phyloP scores from a whole-genome alignment of 2,329 filamentous ascomycete genomes.

The Fusarium burgessii region DNA sequence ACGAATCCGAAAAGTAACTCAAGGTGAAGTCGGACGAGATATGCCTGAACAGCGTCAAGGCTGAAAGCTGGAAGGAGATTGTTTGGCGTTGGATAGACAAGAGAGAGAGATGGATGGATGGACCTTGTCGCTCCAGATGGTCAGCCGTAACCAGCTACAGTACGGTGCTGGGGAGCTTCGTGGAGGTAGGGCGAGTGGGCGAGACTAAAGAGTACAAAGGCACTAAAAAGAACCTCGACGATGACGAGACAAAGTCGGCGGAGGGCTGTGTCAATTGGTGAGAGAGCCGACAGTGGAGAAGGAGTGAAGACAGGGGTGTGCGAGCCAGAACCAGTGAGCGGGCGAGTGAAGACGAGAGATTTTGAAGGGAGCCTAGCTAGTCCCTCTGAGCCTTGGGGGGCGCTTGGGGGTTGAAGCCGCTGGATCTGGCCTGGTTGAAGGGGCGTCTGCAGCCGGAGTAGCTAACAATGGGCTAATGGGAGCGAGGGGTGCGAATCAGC shows the following conservation, averaged over 20 bases:
- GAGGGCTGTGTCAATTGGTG: conserved; percentile 45
- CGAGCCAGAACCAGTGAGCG: conserved; percentile 34
- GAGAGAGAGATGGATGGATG: conserved; percentile 41
- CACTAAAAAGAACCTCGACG: conserved; percentile 45
- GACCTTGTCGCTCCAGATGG: conserved; percentile 42
- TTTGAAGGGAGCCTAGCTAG: conserved; percentile 31
- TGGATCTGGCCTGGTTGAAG: conserved; percentile 30
- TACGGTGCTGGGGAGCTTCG: conserved; percentile 40
- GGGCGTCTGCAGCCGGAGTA: conserved; percentile 30
- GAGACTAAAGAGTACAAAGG: conserved; percentile 44
- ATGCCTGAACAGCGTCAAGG: conserved; percentile 34
- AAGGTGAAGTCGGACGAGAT: conserved; percentile 29
- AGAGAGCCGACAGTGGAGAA: conserved; percentile 40
- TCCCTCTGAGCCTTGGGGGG: conserved; percentile 2
- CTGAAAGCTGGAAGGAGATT: conserved; percentile 41
- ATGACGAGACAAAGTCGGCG: conserved; percentile 47
- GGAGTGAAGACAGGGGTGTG: conserved; percentile 41
- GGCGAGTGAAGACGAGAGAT: conserved; percentile 35
- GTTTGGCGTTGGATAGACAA: conserved; percentile 42
- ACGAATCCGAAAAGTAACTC: conserved; percentile 11
- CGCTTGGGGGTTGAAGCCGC: conserved; percentile 32
- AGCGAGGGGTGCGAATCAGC: conserved; percentile 32
- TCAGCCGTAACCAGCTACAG: conserved; percentile 35
- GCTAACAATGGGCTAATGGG: conserved; percentile 15
- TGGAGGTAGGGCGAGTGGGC: conserved; percentile 43